Base-by-base conservation (phyloP, 106 monocot species). In the Agapanthus africanus region DNA sequence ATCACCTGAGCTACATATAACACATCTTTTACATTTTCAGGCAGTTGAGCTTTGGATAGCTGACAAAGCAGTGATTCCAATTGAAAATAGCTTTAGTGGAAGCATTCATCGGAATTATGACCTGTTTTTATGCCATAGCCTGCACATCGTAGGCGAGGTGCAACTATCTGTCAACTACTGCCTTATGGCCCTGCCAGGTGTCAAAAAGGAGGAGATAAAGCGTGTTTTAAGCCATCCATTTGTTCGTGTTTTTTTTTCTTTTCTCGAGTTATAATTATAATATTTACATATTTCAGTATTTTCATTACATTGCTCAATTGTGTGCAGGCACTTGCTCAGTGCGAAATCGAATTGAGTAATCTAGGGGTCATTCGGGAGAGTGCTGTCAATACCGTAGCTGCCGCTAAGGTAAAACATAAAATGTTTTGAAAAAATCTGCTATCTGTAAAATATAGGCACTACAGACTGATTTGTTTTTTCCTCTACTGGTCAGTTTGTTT, bases 91-190 rank as follows among this genome's bases (percentile, higher is more conserved):
- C n/a, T 59, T 80, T 40, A 59, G 72, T 46, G 87, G 91, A 70
- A 92, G 87, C 73, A 82, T 85, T 7, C 91, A 87, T 71, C 40
- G 80, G 46, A 92, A 87, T 65, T 83, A 85, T 68, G 91, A 87
- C 73, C 66, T 92, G 57, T 82, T 92, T 52, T 82, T 87, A 14
- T 68, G 80, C 25, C 91, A 92, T 70, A 75, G 72, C 44, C 67
- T 92, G 35, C 91, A 92, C 26, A 92, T 92, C 44, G 85, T 92
- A 6, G 85, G 82, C 44, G 91, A 92, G 68, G 91, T 92, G 22
- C 84, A 85, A 39, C 44, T 92, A 52, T 44, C 78, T 65, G 78
- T 87, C 16, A 66, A 79, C 40, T 78, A 85, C 66, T 92, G 87
- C 70, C 85, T 92, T 41, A 52, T 92, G 77, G 85, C 87, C 41